Percentiles rank a stretch among this genome's conserved stretches.
Evolutionary conservation across 2,329 filamentous ascomycete species (phyloP).

Genomic region (Leptographium radiaticola): DNA sequence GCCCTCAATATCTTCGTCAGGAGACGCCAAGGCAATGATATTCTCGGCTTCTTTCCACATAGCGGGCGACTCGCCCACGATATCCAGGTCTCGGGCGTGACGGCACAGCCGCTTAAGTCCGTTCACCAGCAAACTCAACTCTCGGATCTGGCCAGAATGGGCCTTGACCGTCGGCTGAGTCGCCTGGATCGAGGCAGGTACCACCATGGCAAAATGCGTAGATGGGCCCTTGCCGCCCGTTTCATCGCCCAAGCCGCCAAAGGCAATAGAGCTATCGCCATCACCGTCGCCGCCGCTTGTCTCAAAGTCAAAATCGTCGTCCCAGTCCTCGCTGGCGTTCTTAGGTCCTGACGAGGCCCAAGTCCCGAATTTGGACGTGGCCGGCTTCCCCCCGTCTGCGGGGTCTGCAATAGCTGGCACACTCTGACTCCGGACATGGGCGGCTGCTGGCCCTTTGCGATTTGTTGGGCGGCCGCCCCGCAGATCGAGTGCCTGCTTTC

Average conservation of each 20-base stretch:
- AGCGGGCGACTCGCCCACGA: conserved; percentile 46
- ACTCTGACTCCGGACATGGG: conserved; percentile 69
- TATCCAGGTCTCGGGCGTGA: conserved; percentile 53
- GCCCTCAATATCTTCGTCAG: conserved; percentile 40
- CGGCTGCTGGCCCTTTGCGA: conserved; percentile 53
- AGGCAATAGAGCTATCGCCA: not conserved
- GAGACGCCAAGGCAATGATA: conserved; percentile 72
- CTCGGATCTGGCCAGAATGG: conserved; percentile 71
- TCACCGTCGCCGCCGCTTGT: conserved; percentile 20
- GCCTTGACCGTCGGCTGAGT: conserved; percentile 72
- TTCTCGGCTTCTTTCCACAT: conserved; percentile 75
- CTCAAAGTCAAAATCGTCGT: conserved; percentile 74
- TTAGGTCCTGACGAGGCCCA: conserved; percentile 71
- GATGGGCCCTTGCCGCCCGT: conserved; percentile 20
- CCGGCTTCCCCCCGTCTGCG: conserved; percentile 38
- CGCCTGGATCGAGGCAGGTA: conserved; percentile 68
- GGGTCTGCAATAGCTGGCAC: conserved; percentile 59
- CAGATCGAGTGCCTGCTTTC: conserved; percentile 58
- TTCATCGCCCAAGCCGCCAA: not conserved
- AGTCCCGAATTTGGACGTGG: conserved; percentile 62
- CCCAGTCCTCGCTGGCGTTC: conserved; percentile 75
- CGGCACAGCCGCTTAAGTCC: conserved; percentile 67
- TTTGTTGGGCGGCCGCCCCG: conserved; percentile 55
- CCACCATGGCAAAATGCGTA: conserved; percentile 43
- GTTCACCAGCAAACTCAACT: conserved; percentile 70